Evolutionary conservation across 2,329 filamentous ascomycete genomes (phyloP), one percentile per base, ranked within the genome.

Genomic region (Paramyrothecium roridum): DNA sequence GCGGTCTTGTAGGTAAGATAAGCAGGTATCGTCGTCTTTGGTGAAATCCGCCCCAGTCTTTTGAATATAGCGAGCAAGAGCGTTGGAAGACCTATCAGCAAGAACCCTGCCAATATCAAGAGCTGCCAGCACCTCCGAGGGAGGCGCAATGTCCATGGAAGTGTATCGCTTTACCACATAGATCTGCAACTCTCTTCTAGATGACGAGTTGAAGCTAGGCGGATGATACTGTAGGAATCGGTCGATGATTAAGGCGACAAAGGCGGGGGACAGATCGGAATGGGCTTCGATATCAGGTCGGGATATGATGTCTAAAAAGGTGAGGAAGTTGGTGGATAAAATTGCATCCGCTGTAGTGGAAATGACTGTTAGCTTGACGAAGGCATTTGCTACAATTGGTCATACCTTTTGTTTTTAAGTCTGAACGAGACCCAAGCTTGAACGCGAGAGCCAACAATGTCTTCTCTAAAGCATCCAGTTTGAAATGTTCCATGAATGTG

Each of bases 401-500:
- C 37, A 6, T 74, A 96, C 93, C 93, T 85, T 97, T 98, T 6
- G 88, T 88, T 67, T 91, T 90, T 53, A 99, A 76, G 70, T 97
- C 93, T 56, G 86, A 76, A 64, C 90, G 91, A 45, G 84, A 84
- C n/a, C 87, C 87, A 58, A 87, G 83, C 73, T 93, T 96, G 73
- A 96, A 96, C 4, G 93, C 91, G 55, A 97, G 79, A 51, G 91
- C 91, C 60, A 99, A 81, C 58, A 96, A 84, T 45, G 91, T 90
- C 79, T 96, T 96, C 66, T 92, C 86, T 49, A 97, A 73, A 11
- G 91, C 86, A 74, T 97, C 93, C 53, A 97, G 81, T 70, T 93
- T 92, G 79, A 99, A 99, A 72, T 98, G 93, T 60, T 96, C 90
- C 80, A 98, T 87, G 70, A 99, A 98, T 2, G 89, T 90, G 2